Percentiles rank a stretch among this genome's conserved stretches.
phyloP scores from a whole-genome alignment of 345 rosid species.

The Lagerstroemia speciosa region DNA sequence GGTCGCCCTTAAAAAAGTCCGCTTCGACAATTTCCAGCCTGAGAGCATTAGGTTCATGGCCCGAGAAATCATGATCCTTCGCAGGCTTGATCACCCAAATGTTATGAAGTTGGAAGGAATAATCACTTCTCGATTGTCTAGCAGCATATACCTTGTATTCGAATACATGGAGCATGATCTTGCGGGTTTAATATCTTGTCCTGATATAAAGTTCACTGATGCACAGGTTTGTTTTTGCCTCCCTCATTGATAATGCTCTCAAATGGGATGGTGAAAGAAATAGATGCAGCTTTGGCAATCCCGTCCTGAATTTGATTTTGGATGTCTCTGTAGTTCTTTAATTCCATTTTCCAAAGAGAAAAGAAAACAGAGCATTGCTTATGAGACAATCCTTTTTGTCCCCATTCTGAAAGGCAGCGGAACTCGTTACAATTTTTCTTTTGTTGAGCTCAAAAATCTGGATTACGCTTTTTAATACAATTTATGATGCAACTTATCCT shows the following conservation, averaged over 20 bases:
- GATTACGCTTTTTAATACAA: too few relatives aligned
- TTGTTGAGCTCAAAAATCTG: too few relatives aligned
- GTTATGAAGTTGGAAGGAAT: constrained; percentile 31
- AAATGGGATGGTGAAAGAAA: not conserved
- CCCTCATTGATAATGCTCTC: not conserved
- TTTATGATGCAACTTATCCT: too few relatives aligned
- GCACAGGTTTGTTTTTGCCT: constrained; percentile 21
- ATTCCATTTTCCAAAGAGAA: too few relatives aligned
- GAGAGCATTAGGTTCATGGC: constrained; percentile 43
- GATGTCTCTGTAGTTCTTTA: too few relatives aligned
- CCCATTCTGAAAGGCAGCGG: not conserved
- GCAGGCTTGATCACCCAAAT: constrained; percentile 35
- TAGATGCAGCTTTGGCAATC: too few relatives aligned
- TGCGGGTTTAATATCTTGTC: constrained; percentile 27
- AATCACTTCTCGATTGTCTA: constrained; percentile 34
- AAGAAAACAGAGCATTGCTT: not conserved
- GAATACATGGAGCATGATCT: constrained; percentile 45
- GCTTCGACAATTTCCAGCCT: constrained; percentile 32
- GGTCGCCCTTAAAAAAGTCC: constrained; percentile 38
- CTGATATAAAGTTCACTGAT: constrained; percentile 26
- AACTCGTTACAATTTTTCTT: too few relatives aligned
- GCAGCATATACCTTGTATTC: constrained; percentile 34
- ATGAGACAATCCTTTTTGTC: not conserved
- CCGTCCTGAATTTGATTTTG: too few relatives aligned
- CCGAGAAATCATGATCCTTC: constrained; percentile 30